Evolutionary conservation across 495 filamentous ascomycete genomes (phyloP), one percentile per base, ranked within the genome.

Genomic region (Penicillium nucicola): DNA sequence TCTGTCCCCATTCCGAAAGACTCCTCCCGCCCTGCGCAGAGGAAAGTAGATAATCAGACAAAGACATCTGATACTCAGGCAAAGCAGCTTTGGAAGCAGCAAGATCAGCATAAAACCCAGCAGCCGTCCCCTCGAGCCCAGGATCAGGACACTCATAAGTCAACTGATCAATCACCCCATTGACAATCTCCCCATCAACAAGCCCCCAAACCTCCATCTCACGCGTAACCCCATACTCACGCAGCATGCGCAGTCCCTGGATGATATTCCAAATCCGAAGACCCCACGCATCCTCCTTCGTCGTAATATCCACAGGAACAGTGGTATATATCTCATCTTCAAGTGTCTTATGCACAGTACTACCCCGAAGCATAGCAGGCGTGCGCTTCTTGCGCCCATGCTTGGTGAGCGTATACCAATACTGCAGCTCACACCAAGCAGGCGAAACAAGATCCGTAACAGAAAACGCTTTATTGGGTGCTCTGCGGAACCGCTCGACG

Each of bases 401-500:
- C 36, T 80, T 83, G 2, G 83, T 87, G 25, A 98, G 77, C 1
- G 81, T 85, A 71, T 90, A 97, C 77, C 82, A 88, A 57, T 96
- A 92, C 64, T 98, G 93, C 37, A 97, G 68, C 66, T 98, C 95
- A 65, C 93, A 98, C 93, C 93, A 98, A 8, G 91, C 82, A 2
- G 90, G 90, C 12, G 87, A 86, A 2, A 92, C 80, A 35, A 98
- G 64, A 66, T 98, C 93, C 2, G 90, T 88, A 4, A 98, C 93
- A 1, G 88, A 90, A n/a, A 98, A 80, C 0, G 87, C 80, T 57
- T 88, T 92, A 56, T 80, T 85, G 0, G 88, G 88, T 17, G 79
- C 77, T 2, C 80, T 82, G 18, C 93, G 85, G 62, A 95, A 97
- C 28, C 90, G 85, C 47, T 90, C 80, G 19, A 87, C 68, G 0